Evolutionary conservation across 1,139 yeast genomes (phyloP).

Genomic region (Blastobotrys serpentis): DNA sequence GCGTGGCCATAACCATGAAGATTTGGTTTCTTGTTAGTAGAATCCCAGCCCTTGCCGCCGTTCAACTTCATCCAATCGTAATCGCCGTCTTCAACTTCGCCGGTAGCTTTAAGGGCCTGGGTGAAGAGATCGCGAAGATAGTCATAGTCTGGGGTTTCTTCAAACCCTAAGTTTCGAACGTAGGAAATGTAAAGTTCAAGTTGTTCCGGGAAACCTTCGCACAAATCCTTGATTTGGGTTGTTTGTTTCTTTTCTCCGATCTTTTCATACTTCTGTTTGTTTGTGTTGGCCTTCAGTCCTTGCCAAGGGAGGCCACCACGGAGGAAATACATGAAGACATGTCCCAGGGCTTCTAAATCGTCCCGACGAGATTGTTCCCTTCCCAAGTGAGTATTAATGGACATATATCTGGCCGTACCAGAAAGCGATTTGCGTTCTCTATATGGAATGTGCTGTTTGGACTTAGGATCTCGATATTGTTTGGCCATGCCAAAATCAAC

Average conservation of each 20-base stretch:
- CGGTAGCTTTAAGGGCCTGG: conserved; percentile 67
- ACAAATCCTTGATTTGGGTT: conserved; percentile 72
- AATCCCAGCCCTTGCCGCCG: conserved; percentile 91
- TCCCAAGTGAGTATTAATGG: conserved; percentile 95
- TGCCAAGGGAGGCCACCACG: conserved; percentile 98
- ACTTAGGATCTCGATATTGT: conserved; percentile 92
- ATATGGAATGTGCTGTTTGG: conserved; percentile 94
- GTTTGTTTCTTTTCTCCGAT: conserved; percentile 93
- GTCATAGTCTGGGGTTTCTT: conserved; percentile 92
- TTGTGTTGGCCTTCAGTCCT: conserved; percentile 96
- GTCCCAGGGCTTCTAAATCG: conserved; percentile 93
- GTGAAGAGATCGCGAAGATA: conserved; percentile 75
- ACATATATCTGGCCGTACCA: conserved; percentile 98
- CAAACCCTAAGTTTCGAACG: conserved; percentile 82
- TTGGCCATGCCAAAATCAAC: conserved; percentile 95
- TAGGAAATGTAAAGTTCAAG: conserved; percentile 82
- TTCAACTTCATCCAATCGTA: conserved; percentile 95
- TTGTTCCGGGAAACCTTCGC: conserved; percentile 81
- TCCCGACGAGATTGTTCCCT: conserved; percentile 95
- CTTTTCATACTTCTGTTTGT: conserved; percentile 93
- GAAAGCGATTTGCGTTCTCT: conserved; percentile 90
- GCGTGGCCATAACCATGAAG: conserved; percentile 87
- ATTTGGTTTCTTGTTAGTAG: conserved; percentile 83
- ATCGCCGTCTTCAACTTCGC: conserved; percentile 76
- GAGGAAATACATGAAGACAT: conserved; percentile 89